These are phyloP conservation scores for Pleurotus cornucopiae DNA, from an alignment of 768 basidiomycete genomes.

Conservation along the genomic window DNA sequence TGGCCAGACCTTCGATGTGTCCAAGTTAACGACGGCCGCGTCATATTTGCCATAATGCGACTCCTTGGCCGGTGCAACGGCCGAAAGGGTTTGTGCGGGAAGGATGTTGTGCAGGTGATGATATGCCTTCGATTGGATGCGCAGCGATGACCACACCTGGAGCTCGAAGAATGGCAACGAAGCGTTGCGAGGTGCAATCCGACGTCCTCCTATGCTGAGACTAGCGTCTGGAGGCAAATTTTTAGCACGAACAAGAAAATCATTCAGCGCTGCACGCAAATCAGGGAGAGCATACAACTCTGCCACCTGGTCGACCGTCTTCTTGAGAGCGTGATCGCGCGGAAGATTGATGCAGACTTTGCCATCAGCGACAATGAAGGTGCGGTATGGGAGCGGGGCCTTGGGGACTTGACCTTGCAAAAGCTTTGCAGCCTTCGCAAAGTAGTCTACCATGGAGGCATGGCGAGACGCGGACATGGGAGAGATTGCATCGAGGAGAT, in stretches of 20 bases:
- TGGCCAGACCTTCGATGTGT: constrained; percentile 13
- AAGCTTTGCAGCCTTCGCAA: not conserved
- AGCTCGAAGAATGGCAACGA: constrained; percentile 17
- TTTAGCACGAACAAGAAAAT: constrained; percentile 13
- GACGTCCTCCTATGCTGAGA: constrained; percentile 8
- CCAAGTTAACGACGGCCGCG: constrained; percentile 15
- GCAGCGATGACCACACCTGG: constrained; percentile 22
- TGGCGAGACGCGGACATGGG: not conserved
- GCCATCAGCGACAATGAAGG: constrained; percentile 11
- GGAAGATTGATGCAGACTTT: constrained; percentile 17
- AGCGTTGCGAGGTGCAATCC: not conserved
- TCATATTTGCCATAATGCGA: constrained; percentile 19
- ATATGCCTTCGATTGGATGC: constrained; percentile 20
- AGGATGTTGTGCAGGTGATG: constrained; percentile 15
- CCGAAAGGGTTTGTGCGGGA: constrained; percentile 19
- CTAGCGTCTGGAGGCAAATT: not conserved
- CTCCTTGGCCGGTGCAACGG: constrained; percentile 12
- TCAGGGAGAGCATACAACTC: constrained; percentile 19
- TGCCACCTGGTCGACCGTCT: constrained; percentile 18
- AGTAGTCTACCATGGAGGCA: constrained; percentile 2
- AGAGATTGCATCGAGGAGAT: not conserved
- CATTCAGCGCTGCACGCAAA: constrained; percentile 20
- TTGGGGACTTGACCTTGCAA: not conserved
- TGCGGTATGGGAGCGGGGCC: constrained; percentile 12
- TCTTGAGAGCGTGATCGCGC: constrained; percentile 13